Evolutionary conservation across 331 rosid genomes (phyloP), one percentile per base, ranked within the genome.

Genomic region (Ulmus americana): DNA sequence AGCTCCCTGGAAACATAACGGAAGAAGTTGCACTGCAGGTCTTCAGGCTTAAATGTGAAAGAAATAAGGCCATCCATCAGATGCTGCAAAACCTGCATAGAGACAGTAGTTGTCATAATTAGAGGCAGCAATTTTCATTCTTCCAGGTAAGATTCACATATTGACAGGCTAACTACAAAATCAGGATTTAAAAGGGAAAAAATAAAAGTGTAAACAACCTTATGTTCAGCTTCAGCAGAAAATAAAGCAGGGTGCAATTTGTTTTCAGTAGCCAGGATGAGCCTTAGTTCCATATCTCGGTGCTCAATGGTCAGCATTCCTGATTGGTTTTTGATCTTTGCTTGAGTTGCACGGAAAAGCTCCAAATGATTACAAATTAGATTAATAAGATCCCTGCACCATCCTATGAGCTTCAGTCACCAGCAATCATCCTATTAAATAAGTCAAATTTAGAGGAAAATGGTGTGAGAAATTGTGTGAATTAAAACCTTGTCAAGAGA

Each of bases 171-270:
- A 40, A 15, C 70, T 18, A 35, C 61, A 72, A 41, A 65, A 54
- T 65, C 45, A 39, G 57, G 52, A 72, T 45, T 41, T 55, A 12
- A 55, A 46, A 20, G 22, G 61, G 35, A 28, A 28, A 28, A 28
- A 28, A 28, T 3, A 10, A 55, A 43, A 6, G 55, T n/a, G 55
- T 52, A 77, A 74, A 63, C 18, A 64, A 89, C 99, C 99, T 94
- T 94, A 67, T 90, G 99, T 79, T 94, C 97, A 49, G 99, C 91
- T 81, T 94, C 99, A 67, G 91, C 77, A 70, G 99, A 94, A 88
- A 90, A 87, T 65, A 94, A 67, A 79, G 97, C 99, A 78, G 99
- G 99, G 74, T 94, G 99, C 86, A 94, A 72, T 71, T 86, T 90
- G 78, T 90, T 76, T 77, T 90, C 99, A 38, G 87, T 61, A 70